Conservation (phyloP, 306 rosid genomes). For the Vigna trinervia region DNA sequence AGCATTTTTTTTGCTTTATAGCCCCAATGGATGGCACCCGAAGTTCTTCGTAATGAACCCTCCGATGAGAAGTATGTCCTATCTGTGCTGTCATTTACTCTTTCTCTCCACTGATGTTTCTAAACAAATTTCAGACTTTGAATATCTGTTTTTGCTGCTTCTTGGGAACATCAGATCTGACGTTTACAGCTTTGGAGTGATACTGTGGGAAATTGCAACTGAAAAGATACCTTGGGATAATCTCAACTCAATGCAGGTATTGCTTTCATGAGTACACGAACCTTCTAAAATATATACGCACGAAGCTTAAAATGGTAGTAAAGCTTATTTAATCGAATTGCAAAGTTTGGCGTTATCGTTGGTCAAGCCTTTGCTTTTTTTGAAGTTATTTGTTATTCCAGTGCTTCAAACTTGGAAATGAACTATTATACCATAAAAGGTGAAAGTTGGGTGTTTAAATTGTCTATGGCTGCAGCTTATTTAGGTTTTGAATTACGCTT, state of each 20-base stretch:
- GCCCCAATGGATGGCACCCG: slow-evolving; percentile 99
- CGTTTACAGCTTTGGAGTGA: slow-evolving; percentile 96
- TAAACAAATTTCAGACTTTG: slow-evolving; percentile 18
- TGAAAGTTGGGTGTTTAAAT: slow-evolving; percentile 5
- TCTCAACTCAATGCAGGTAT: slow-evolving; percentile 99
- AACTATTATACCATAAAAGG: neutral
- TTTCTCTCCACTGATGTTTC: slow-evolving; percentile 30
- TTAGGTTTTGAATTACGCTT: slow-evolving; percentile 16
- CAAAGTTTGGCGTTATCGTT: slow-evolving; percentile 9
- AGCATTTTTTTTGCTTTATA: slow-evolving; percentile 50
- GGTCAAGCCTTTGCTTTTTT: slow-evolving; percentile 21
- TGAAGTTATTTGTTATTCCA: slow-evolving; percentile 14
- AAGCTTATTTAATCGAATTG: slow-evolving; percentile 23
- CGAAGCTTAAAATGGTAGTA: slow-evolving; percentile 8
- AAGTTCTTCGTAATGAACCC: slow-evolving; percentile 98
- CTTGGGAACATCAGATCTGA: slow-evolving; percentile 78
- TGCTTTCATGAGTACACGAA: slow-evolving; percentile 47
- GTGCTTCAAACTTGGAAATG: slow-evolving; percentile 22
- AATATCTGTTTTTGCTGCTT: slow-evolving; percentile 32
- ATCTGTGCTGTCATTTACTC: slow-evolving; percentile 25
- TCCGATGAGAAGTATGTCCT: slow-evolving; percentile 90
- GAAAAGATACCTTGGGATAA: slow-evolving; percentile 99
- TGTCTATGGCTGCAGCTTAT: neutral
- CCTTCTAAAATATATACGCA: slow-evolving; percentile 25
- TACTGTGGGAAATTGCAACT: slow-evolving; percentile 96